Evolutionary conservation across 768 basidiomycete genomes (phyloP), one percentile per base, ranked within the genome.

Genomic region (Pilatotrama ljubarskyi): DNA sequence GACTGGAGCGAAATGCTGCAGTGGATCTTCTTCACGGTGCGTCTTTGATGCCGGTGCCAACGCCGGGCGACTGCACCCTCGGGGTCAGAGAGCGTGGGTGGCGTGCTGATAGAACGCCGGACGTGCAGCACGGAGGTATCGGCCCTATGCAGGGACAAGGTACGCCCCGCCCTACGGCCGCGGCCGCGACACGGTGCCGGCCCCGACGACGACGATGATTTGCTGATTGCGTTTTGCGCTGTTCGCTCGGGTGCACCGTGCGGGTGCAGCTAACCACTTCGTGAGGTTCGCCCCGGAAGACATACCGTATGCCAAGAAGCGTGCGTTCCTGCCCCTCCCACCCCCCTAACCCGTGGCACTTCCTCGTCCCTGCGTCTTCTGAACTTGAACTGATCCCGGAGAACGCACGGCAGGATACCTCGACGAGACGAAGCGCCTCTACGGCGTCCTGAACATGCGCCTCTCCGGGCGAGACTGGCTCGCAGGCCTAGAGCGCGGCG

Each of bases 111-210:
- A 44, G 43, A 3, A n/a, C 26, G 36, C 2, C n/a, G 25, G 17
- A 38, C 10, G n/a, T 40, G 6, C 69, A 89, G 85, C 88, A 91
- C 68, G 90, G 88, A 1, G 89, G 86, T 17, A 71, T 90, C 18
- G 90, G 89, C 17, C 89, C 90, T 13, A 93, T 91, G 88, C 89
- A 92, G 77, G 88, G 89, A 37, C 87, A 91, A 76, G 72, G 75
- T 77, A 38, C 11, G 59, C 17, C n/a, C 14, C 26, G 22, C n/a
- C n/a, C n/a, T n/a, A n/a, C n/a, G n/a, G n/a, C n/a, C n/a, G n/a
- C n/a, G n/a, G n/a, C n/a, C n/a, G n/a, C n/a, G n/a, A 35, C 20
- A 32, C 29, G 29, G 14, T 29, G 11, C 26, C 25, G 15, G 46
- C 8, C 5, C 24, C 29, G 29, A 32, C 29, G 10, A 17, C 18